These are phyloP conservation scores for Rhynchosporium agropyri DNA, from an alignment of 2,329 filamentous ascomycete genomes.

Conservation along the genomic window DNA sequence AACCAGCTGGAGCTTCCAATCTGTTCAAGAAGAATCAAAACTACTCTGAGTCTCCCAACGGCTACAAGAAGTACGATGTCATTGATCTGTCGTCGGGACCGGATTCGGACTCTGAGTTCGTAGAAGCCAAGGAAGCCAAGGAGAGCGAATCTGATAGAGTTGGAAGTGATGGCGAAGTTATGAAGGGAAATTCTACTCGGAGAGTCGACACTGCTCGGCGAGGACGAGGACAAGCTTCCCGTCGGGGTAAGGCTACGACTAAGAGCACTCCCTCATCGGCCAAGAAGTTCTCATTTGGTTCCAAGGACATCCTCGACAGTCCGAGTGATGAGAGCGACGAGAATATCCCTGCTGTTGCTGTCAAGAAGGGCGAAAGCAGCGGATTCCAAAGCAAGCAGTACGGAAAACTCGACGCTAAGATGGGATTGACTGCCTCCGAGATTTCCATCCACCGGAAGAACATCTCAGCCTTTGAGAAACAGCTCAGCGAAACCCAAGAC, in stretches of 20 bases:
- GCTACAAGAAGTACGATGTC: background rate
- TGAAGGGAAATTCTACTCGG: background rate
- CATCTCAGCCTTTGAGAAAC: background rate
- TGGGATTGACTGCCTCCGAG: background rate
- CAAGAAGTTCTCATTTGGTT: background rate
- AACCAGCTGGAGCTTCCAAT: background rate
- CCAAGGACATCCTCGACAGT: background rate
- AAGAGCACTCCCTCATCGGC: background rate
- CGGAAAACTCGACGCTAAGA: background rate
- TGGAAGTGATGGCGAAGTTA: background rate
- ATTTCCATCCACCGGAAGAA: background rate
- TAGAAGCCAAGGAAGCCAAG: background rate
- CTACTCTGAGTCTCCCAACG: background rate
- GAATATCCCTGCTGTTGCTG: background rate
- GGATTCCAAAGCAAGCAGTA: background rate
- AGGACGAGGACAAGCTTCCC: too few relatives aligned
- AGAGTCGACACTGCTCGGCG: background rate
- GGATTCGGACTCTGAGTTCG: background rate
- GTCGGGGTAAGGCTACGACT: background rate
- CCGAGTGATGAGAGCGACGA: background rate
- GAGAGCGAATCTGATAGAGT: background rate
- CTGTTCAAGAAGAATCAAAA: background rate
- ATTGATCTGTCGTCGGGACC: background rate
- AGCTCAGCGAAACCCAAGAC: background rate
- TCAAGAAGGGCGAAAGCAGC: background rate